Evolutionary conservation across 2,329 filamentous ascomycete genomes (phyloP).

Genomic region (Colletotrichum sp.): DNA sequence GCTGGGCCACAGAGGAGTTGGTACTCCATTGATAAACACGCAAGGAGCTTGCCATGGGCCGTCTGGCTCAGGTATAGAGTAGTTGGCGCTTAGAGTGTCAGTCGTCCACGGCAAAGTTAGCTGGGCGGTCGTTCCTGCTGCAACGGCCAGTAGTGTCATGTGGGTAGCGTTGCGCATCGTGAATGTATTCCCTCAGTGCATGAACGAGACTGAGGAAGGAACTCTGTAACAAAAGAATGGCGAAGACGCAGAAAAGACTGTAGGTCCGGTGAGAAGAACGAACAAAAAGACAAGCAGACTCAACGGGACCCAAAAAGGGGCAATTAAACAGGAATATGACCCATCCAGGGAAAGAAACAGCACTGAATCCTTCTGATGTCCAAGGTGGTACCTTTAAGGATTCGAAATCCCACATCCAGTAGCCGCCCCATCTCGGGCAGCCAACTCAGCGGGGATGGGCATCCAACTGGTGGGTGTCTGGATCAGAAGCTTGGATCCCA

Average conservation of each 20-base stretch:
- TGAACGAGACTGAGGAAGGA: neutral
- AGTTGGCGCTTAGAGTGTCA: neutral
- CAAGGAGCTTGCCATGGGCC: slow-evolving; percentile 4
- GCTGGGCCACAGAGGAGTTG: neutral
- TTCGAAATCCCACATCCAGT: neutral
- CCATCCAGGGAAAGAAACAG: neutral
- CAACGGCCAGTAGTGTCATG: neutral
- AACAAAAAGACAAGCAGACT: neutral
- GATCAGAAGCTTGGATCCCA: neutral
- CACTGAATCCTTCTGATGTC: neutral
- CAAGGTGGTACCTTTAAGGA: neutral
- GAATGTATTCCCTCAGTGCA: neutral
- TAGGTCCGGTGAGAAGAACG: neutral
- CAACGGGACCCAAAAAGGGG: neutral
- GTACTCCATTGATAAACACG: neutral
- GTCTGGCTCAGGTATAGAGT: neutral
- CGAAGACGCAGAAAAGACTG: neutral
- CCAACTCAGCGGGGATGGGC: neutral
- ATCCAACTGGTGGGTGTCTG: neutral
- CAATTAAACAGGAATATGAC: neutral
- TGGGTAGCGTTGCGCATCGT: neutral
- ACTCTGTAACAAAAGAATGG: neutral
- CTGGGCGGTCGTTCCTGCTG: neutral
- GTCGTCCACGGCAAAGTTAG: neutral
- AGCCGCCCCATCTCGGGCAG: neutral